Evolutionary conservation across 1,139 yeast genomes (phyloP), one percentile per base, ranked within the genome.

Genomic region (Pichia sp.): DNA sequence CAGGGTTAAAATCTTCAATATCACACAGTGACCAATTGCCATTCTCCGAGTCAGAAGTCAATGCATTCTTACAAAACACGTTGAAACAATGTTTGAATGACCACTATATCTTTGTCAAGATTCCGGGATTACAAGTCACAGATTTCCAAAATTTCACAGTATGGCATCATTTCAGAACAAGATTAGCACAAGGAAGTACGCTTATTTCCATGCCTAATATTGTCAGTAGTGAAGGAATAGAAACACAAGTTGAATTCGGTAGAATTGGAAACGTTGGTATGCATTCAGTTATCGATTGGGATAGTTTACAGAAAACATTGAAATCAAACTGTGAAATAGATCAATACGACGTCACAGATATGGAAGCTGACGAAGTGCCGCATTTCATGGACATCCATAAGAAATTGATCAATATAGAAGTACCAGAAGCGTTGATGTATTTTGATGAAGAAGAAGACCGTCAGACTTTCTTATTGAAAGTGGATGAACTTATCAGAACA

Each of bases 81-180:
- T 66, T 83, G 14, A 78, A 81, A 3, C 72, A 74, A 37, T 89
- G 96, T 59, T 68, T 81, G 1, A 78, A 91, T 0, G 86, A 87
- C 61, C 85, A 83, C 1, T 85, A 84, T 56, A 58, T 89, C 2
- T 65, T 88, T 15, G 71, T 87, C 1, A 78, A 85, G 58, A 80
- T 79, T 40, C 96, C 96, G 0, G 94, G 94, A 0, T 63, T 88
- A 46, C 65, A 65, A 2, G 67, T 74, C 43, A 67, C 67, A n/a
- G 96, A 88, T 63, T 69, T 88, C 50, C 69, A 70, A 21, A 69
- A 70, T 38, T 66, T 66, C 42, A 70, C 72, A 4, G 64, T 70
- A 22, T 85, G 87, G 76, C 72, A 71, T 1, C 72, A 76, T 53
- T 58, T 86, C 21, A 68, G 83, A 44, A 73, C 75, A 44, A 79